Conservation (phyloP, 106 monocot genomes). For the Amphibolis antarctica region DNA sequence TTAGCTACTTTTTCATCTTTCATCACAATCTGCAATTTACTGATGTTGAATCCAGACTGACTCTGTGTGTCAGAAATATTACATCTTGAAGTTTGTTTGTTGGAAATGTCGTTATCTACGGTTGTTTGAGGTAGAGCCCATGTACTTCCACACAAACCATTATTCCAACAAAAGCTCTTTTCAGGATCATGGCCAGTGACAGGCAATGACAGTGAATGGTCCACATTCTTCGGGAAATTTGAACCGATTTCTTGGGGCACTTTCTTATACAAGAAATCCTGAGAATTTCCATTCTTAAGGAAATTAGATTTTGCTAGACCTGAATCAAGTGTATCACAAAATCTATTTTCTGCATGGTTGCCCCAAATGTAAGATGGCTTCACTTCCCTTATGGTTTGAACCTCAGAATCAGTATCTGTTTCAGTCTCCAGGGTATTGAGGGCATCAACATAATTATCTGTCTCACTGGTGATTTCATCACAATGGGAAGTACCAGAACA, state of each 20-base stretch:
- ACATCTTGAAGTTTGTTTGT: not conserved
- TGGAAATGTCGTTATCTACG: not conserved
- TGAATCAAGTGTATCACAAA: not conserved
- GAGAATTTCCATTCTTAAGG: conserved; percentile 15
- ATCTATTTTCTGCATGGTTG: conserved; percentile 15
- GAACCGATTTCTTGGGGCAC: conserved; percentile 5
- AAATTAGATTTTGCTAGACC: conserved; percentile 12
- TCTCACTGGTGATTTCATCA: conserved; percentile 46
- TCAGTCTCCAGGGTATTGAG: conserved; percentile 54
- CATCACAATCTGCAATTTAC: conserved; percentile 7
- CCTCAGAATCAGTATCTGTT: conserved; percentile 46
- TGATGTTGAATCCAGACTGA: not conserved
- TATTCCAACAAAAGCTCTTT: conserved; percentile 4
- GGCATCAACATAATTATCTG: conserved; percentile 74
- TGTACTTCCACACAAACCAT: conserved; percentile 11
- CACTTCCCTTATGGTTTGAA: conserved; percentile 42
- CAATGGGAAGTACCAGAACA: conserved; percentile 11
- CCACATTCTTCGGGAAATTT: conserved; percentile 8
- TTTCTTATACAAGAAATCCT: conserved; percentile 10
- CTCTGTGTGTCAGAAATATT: conserved; percentile 7
- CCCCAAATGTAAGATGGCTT: conserved; percentile 10
- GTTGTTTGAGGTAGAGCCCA: not conserved
- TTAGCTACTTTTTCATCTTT: conserved; percentile 4
- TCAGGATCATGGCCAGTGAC: not conserved
- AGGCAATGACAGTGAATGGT: conserved; percentile 1